Evolutionary conservation across 768 basidiomycete species (phyloP).

Genomic region (Cytidiella melzeri): DNA sequence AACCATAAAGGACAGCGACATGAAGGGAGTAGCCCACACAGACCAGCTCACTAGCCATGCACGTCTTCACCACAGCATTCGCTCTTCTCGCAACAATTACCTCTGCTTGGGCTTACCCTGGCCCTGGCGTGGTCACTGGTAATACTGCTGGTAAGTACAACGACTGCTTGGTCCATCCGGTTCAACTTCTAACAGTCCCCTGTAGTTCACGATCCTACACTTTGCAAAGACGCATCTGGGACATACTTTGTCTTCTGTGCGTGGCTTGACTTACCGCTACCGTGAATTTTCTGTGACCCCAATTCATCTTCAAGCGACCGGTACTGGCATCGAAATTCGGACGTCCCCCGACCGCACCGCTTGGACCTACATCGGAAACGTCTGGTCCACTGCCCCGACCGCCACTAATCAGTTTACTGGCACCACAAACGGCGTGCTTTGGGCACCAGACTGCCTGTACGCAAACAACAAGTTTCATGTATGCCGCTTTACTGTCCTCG

Average conservation of each 20-base stretch:
- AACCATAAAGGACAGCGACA: too few relatives aligned
- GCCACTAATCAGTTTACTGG: conserved; percentile 47
- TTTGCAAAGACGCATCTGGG: conserved; percentile 40
- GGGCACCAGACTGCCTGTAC: conserved; percentile 32
- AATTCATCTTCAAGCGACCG: conserved; percentile 29
- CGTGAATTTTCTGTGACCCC: background rate
- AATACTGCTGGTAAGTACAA: too few relatives aligned
- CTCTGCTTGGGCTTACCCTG: background rate
- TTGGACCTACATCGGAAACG: conserved; percentile 40
- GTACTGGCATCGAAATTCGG: conserved; percentile 41
- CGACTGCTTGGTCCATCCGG: too few relatives aligned
- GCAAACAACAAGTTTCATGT: conserved; percentile 20
- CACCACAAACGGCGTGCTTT: conserved; percentile 35
- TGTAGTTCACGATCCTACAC: conserved; percentile 13
- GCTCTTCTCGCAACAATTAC: too few relatives aligned
- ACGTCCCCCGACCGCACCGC: conserved; percentile 42
- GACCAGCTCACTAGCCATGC: too few relatives aligned
- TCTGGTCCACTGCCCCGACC: conserved; percentile 41
- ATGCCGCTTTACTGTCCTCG: background rate
- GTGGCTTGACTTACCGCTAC: conserved; percentile 10
- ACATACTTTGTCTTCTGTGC: conserved; percentile 44
- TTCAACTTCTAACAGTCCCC: too few relatives aligned
- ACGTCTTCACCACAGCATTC: too few relatives aligned
- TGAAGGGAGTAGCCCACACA: too few relatives aligned
- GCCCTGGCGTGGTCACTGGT: conserved; percentile 8